Evolutionary conservation across 495 filamentous ascomycete species (phyloP).

Genomic region (Staphylotrichum tortipilum): DNA sequence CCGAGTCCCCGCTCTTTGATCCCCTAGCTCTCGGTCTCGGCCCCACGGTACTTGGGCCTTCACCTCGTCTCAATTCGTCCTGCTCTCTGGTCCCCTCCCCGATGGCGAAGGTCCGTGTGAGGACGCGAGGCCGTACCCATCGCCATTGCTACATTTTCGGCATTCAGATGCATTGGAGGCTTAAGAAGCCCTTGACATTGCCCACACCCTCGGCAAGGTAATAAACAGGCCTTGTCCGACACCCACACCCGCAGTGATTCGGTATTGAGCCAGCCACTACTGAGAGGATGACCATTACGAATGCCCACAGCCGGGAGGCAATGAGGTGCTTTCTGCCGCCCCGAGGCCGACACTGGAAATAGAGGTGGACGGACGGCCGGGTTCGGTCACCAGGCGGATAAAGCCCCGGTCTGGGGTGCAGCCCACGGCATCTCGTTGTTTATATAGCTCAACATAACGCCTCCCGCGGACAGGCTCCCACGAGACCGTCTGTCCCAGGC

Average conservation of each 20-base stretch:
- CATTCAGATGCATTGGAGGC: no score
- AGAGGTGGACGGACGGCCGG: slow-evolving; percentile 8
- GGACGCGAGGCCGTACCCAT: no score
- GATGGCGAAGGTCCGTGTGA: no score
- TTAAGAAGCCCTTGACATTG: neutral
- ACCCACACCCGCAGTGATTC: neutral
- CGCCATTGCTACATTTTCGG: no score
- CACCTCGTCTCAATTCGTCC: no score
- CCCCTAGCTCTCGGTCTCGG: no score
- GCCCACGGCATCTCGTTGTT: neutral
- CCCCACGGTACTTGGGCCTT: no score
- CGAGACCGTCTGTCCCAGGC: neutral
- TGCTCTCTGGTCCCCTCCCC: no score
- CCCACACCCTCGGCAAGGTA: neutral
- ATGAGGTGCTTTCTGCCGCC: slow-evolving; percentile 10
- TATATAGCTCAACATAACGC: slow-evolving; percentile 4
- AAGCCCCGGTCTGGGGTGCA: neutral
- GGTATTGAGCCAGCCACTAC: neutral
- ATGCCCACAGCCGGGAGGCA: neutral
- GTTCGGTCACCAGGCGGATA: slow-evolving; percentile 10
- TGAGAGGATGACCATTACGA: neutral
- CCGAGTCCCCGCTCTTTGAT: no score
- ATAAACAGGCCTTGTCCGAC: no score
- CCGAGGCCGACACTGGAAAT: slow-evolving; percentile 13
- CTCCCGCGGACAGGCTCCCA: neutral